Evolutionary conservation across 2,329 filamentous ascomycete species (phyloP).

Genomic region (Huntiella savannae): DNA sequence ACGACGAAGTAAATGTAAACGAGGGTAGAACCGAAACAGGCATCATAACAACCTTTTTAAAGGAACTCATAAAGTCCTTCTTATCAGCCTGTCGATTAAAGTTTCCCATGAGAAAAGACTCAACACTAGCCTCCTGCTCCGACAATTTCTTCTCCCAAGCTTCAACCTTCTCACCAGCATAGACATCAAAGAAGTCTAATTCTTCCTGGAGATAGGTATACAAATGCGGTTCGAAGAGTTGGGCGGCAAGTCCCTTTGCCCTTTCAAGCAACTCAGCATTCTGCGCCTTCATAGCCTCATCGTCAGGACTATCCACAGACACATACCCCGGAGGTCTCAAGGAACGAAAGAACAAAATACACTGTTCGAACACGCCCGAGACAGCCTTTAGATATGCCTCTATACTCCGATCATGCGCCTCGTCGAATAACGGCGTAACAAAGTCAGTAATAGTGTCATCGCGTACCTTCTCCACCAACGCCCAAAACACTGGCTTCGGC

Average conservation of each 20-base stretch:
- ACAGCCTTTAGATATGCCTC: constrained; percentile 70
- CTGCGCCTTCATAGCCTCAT: neutral
- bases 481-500: constrained; percentile 49
- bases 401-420: constrained; percentile 58
- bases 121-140: constrained; percentile 74
- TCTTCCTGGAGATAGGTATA: constrained; percentile 87
- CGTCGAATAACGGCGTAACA: constrained; percentile 66
- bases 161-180: constrained; percentile 57
- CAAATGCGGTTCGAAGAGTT: constrained; percentile 79
- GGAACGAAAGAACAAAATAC: constrained; percentile 54
- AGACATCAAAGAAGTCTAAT: constrained; percentile 61
- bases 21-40: constrained; percentile 77
- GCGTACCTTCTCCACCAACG: constrained; percentile 62
- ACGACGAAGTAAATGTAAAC: constrained; percentile 15
- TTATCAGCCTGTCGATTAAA: constrained; percentile 79
- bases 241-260: constrained; percentile 46
- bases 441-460: constrained; percentile 79
- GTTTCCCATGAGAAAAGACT: constrained; percentile 94
- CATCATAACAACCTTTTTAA: constrained; percentile 99
- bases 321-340: constrained; percentile 25
- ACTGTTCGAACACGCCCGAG: constrained; percentile 75
- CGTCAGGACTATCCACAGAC: neutral
- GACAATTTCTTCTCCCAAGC: constrained; percentile 83
- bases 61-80: constrained; percentile 85
- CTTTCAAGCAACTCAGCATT: constrained; percentile 22